A percentile compares a stretch with the other conserved stretches of the same genome.
Evolutionary conservation across 495 filamentous ascomycete genomes (phyloP).

Genomic region (Xylaria cubensis): DNA sequence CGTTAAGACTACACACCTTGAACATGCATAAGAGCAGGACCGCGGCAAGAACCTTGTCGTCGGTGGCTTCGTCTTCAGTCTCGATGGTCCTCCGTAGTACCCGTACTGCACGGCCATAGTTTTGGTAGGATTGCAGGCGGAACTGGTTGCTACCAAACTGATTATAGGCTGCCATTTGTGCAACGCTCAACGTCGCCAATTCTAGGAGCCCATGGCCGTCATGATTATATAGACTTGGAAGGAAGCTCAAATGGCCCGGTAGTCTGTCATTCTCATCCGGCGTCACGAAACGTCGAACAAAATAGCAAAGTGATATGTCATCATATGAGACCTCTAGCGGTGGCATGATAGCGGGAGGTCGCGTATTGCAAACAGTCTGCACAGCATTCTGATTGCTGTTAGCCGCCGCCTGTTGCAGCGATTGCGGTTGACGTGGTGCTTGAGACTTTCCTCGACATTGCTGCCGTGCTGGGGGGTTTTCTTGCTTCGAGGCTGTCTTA

Average conservation of each 20-base stretch:
- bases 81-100: slow-evolving; percentile 27
- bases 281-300: slow-evolving; percentile 35
- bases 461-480: background rate
- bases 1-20: slow-evolving; percentile 5
- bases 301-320: slow-evolving; percentile 37
- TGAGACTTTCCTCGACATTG: background rate
- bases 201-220: slow-evolving; percentile 32
- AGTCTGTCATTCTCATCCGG: slow-evolving; percentile 32
- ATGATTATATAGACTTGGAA: slow-evolving; percentile 32
- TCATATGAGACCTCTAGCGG: slow-evolving; percentile 29
- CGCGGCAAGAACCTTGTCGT: slow-evolving; percentile 32
- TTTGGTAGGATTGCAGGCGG: slow-evolving; percentile 31
- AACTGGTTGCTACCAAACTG: slow-evolving; percentile 34
- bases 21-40: slow-evolving; percentile 29
- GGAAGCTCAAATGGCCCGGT: slow-evolving; percentile 36
- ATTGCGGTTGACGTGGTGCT: background rate
- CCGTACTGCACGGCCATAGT: slow-evolving; percentile 29
- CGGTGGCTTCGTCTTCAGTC: slow-evolving; percentile 29
- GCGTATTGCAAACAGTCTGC: background rate
- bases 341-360: slow-evolving; percentile 16
- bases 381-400: background rate
- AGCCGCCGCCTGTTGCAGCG: background rate
- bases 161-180: slow-evolving; percentile 39
- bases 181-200: slow-evolving; percentile 30
- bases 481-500: slow-evolving; percentile 24